Evolutionary conservation across 139 green algal species (phyloP), one percentile per base, ranked within the genome.

Genomic region (Coelastrella sp.): DNA sequence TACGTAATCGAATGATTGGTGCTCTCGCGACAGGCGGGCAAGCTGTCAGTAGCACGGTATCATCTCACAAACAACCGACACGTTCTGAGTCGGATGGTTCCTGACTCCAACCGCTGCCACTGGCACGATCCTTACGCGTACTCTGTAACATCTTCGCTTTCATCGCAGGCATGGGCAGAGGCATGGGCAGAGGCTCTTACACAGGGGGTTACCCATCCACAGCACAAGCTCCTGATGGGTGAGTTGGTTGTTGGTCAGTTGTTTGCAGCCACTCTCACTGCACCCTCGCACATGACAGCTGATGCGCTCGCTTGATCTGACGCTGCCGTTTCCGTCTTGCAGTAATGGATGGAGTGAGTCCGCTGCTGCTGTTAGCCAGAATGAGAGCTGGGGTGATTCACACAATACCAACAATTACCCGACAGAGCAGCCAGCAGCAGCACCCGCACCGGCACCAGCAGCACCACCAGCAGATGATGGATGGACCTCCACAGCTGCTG

Each of bases 371-470:
- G 65, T 20, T 3, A 4, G 16, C 17, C 16, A 23, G 22, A 76
- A 3, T 8, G 85, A 75, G 7, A 14, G 59, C 22, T 90, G 85
- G 85, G 73, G 73, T 16, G 73, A 90, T 16, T 7, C 64, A 2
- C 13, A n/a, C 11, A 73, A 73, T 14, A n/a, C 47, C 68, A 87
- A 13, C 64, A 87, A 59, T 71, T 78, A 76, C 60, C 19, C 81
- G 71, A 57, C 79, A 57, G 80, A 74, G 82, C 64, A 88, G 66
- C 83, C 66, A 80, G 68, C 83, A 88, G 83, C 54, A 76, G 59
- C 80, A 20, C 32, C 79, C 8, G 13, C 60, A 77, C 22, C 81
- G 32, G 82, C 82, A 78, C 22, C 83, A 88, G 83, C 83, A 80
- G 65, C 83, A 66, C 13, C 83, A 73, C 65, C 68, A 68, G 83